These are phyloP conservation scores for Mucor indicus DNA, from an alignment of 371 early-diverging fungal species.

Conservation along the genomic window DNA sequence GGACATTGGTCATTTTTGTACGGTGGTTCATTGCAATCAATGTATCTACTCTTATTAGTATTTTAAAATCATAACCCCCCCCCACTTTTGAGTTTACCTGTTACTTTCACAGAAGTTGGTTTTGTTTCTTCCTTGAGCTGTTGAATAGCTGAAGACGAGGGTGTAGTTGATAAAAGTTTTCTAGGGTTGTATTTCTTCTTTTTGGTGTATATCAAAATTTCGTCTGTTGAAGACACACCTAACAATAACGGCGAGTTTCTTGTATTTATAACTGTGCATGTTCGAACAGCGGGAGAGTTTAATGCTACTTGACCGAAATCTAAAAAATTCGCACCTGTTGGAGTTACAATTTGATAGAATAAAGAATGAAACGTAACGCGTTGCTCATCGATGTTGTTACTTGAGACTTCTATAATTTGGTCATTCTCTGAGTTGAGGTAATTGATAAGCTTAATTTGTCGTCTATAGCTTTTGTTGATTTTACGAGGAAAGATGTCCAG, in stretches of 20 bases:
- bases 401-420: slow-evolving; percentile 85
- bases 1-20: slow-evolving; percentile 9
- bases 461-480: slow-evolving; percentile 92
- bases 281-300: slow-evolving; percentile 76
- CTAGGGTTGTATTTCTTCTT: slow-evolving; percentile 12
- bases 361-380: slow-evolving; percentile 94
- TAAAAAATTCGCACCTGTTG: slow-evolving; percentile 85
- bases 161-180: neutral
- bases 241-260: slow-evolving; percentile 50
- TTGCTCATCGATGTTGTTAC: slow-evolving; percentile 93
- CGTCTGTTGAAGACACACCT: slow-evolving; percentile 63
- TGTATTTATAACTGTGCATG: slow-evolving; percentile 83
- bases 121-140: too few relatives aligned
- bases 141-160: too few relatives aligned
- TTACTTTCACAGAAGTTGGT: too few relatives aligned
- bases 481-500: slow-evolving; percentile 95
- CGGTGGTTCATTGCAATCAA: slow-evolving; percentile 1
- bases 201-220: slow-evolving; percentile 55
- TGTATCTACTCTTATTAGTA: slow-evolving; percentile 4
- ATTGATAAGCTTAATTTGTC: slow-evolving; percentile 92
- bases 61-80: neutral
- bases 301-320: slow-evolving; percentile 87
- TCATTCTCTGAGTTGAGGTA: slow-evolving; percentile 84
- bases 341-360: slow-evolving; percentile 88
- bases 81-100: too few relatives aligned